Evolutionary conservation across 768 basidiomycete species (phyloP), one percentile per base, ranked within the genome.

Genomic region (Clavulina sp.): DNA sequence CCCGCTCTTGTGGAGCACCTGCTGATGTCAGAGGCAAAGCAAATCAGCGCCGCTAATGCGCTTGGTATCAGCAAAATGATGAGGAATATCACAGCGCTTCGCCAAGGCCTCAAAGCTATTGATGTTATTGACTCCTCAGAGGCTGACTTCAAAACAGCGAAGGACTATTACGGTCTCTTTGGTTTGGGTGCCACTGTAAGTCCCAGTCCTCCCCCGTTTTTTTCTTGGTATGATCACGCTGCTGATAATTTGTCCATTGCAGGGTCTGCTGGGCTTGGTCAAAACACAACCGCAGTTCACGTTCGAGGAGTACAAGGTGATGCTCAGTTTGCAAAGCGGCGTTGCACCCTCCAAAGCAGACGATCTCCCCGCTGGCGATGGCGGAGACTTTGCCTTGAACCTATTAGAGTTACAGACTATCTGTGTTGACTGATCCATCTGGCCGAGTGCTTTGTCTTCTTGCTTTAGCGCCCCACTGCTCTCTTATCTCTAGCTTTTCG

Each of bases 301-400:
- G 3, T 93, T 95, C 57, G 91, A 93, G 57, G 86, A 96, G 61
- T 96, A 93, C 65, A 84, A 89, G 63, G 74, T 76, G 5, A 89
- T 97, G 72, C 72, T 96, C 46, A 82, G 79, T 58, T 72, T 96
- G 33, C 87, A 88, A 59, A 93, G 89, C 61, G 85, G 84, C 16
- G 77, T 89, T 32, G 78, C 86, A 60, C 77, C 73, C 13, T 16
- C 43, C 26, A 9, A 13, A 13, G 43, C 13, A 46, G 43, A 46
- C 26, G 13, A 9, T 13, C 13, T 1, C 16, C 13, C 24, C 16
- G 24, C 13, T 16, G 43, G 43, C 13, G 24, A 13, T 28, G 9
- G n/a, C n/a, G n/a, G n/a, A 24, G 43, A 46, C 26, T 46, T 13
- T 28, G 9, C 9, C 13, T 26, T 46, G 26, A 9, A 16, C 13